Evolutionary conservation across 345 rosid genomes (phyloP).

Genomic region (Eucalyptus curtisii): DNA sequence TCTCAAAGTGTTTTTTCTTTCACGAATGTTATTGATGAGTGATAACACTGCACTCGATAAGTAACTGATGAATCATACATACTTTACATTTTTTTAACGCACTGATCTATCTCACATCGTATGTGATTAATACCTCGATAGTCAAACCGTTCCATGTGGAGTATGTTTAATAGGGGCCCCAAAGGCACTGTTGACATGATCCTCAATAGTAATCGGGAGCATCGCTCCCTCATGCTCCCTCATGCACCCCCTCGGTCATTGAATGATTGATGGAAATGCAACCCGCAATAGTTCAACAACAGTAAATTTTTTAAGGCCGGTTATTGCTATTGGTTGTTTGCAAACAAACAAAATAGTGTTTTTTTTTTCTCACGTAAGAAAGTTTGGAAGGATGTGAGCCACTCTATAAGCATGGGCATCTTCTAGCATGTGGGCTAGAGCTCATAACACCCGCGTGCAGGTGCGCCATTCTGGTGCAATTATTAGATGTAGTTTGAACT

Average conservation of each 20-base stretch:
- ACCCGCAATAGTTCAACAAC: not conserved
- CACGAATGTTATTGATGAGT: not conserved
- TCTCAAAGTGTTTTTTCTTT: not conserved
- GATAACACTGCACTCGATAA: not conserved
- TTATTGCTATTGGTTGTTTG: no score
- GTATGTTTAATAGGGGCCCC: not conserved
- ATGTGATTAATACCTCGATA: no score
- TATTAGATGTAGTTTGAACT: no score
- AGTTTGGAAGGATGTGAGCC: no score
- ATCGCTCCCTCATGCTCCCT: no score
- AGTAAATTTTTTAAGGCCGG: not conserved
- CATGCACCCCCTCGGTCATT: not conserved
- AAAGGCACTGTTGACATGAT: not conserved
- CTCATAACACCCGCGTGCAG: accelerated
- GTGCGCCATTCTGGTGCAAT: no score
- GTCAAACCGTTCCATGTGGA: not conserved
- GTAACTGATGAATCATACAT: not conserved
- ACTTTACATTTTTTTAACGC: not conserved
- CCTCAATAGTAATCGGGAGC: not conserved
- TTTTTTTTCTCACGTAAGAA: no score
- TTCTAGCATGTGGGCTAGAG: no score
- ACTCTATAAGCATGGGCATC: no score
- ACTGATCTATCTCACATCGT: not conserved
- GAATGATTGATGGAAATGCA: not conserved
- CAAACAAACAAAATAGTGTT: no score